Conservation (phyloP, 2,329 filamentous ascomycete genomes). For the Pseudogymnoascus sp. region DNA sequence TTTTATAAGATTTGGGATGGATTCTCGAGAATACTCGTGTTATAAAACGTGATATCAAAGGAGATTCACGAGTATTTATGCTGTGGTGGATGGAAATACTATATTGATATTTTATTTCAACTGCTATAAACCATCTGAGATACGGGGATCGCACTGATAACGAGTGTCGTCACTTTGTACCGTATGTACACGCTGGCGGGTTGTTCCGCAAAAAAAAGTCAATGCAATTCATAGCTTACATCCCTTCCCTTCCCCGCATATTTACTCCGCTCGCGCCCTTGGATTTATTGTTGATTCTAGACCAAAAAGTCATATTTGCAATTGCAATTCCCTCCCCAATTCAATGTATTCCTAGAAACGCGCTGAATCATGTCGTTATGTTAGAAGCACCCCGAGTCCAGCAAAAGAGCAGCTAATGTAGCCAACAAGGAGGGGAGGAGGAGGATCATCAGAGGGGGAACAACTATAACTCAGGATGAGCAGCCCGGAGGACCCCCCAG, state of each 20-base stretch:
- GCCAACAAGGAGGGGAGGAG: not conserved
- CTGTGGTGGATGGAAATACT: not conserved
- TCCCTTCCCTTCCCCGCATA: not conserved
- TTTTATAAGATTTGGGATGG: not conserved
- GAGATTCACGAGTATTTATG: too few species aligned
- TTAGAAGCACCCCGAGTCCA: not conserved
- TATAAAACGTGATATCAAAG: too few species aligned
- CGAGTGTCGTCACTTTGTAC: not conserved
- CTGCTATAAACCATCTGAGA: not conserved
- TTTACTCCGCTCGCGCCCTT: not conserved
- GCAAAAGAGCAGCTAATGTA: not conserved
- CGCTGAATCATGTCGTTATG: not conserved
- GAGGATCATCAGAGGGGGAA: not conserved
- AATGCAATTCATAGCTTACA: not conserved
- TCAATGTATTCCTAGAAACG: not conserved
- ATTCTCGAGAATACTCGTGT: not conserved
- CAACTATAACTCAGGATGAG: not conserved
- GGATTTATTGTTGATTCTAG: not conserved
- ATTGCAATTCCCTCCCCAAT: not conserved
- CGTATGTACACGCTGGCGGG: not conserved
- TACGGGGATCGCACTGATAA: not conserved
- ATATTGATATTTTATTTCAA: not conserved
- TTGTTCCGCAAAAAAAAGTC: not conserved
- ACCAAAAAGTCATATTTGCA: not conserved
- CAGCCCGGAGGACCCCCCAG: not conserved